phyloP scores from a whole-genome alignment of 2,329 filamentous ascomycete genomes.

The Pseudogymnoascus sp. region DNA sequence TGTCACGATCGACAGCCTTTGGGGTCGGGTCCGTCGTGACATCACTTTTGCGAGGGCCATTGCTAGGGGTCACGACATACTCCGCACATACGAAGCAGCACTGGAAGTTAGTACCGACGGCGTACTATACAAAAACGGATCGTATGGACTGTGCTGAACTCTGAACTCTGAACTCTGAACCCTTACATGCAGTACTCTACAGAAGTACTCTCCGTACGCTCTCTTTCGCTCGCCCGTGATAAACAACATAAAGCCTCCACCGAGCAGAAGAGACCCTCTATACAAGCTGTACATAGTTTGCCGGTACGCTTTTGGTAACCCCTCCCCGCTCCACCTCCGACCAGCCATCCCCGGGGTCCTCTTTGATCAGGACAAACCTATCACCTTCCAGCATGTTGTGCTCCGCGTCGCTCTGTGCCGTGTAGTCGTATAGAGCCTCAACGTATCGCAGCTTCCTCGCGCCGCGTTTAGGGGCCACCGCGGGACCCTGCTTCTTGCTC shows the following conservation, averaged over 20 bases:
- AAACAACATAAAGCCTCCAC: background rate
- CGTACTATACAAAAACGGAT: background rate
- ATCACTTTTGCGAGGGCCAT: background rate
- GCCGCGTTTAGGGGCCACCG: slow-evolving; percentile 80
- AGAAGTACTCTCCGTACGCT: background rate
- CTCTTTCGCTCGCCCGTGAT: background rate
- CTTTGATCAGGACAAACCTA: slow-evolving; percentile 78
- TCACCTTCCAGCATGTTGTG: slow-evolving; percentile 89
- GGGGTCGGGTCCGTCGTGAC: background rate
- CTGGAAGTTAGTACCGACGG: background rate
- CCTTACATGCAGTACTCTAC: slow-evolving; percentile 3
- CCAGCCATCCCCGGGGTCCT: slow-evolving; percentile 91
- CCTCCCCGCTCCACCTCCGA: slow-evolving; percentile 92
- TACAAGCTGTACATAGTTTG: slow-evolving; percentile 71
- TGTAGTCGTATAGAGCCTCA: slow-evolving; percentile 86
- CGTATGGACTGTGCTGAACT: background rate
- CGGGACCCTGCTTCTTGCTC: slow-evolving; percentile 34
- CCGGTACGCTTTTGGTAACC: slow-evolving; percentile 78
- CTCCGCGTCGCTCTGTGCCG: slow-evolving; percentile 75
- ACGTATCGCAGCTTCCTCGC: slow-evolving; percentile 93
- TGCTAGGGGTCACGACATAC: background rate
- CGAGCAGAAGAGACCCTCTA: background rate
- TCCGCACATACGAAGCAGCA: background rate
- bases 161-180: background rate
- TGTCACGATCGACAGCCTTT: background rate